Conservation (phyloP, 139 green algal genomes). For the Chlorella sp. region DNA sequence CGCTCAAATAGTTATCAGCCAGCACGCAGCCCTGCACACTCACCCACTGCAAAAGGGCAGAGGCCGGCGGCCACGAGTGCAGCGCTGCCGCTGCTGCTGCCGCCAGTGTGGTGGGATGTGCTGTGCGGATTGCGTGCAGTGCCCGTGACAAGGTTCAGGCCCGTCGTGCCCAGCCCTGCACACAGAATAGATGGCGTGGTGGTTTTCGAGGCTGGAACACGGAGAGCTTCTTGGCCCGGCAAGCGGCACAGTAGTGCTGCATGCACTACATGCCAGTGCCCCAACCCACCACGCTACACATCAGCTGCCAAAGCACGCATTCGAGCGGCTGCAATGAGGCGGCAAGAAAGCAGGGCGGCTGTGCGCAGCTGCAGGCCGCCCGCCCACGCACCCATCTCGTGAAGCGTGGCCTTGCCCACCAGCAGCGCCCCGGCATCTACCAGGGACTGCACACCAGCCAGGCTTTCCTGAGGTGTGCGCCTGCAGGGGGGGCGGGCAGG, state of each 20-base stretch:
- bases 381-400: constrained; percentile 69
- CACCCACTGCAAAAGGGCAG: constrained; percentile 78
- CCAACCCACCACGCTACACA: neutral
- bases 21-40: neutral
- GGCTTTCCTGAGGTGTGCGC: neutral
- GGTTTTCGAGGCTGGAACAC: neutral
- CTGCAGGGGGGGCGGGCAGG: constrained; percentile 1
- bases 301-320: neutral
- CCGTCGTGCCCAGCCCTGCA: constrained; percentile 55
- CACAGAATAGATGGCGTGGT: neutral
- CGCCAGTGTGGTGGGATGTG: constrained; percentile 52
- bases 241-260: neutral
- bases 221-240: neutral
- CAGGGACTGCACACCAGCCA: constrained; percentile 57
- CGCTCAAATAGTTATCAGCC: too few relatives aligned
- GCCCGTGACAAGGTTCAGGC: constrained; percentile 59
- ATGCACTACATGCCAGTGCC: neutral
- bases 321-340: neutral
- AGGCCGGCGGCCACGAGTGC: constrained; percentile 78
- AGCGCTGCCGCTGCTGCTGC: constrained; percentile 70
- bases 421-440: constrained; percentile 68
- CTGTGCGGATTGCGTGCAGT: constrained; percentile 73
- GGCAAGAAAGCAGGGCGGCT: neutral
- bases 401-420: constrained; percentile 78
- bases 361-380: neutral